Base-by-base conservation (phyloP, 2,329 filamentous ascomycete species). In the Lomentospora prolificans region DNA sequence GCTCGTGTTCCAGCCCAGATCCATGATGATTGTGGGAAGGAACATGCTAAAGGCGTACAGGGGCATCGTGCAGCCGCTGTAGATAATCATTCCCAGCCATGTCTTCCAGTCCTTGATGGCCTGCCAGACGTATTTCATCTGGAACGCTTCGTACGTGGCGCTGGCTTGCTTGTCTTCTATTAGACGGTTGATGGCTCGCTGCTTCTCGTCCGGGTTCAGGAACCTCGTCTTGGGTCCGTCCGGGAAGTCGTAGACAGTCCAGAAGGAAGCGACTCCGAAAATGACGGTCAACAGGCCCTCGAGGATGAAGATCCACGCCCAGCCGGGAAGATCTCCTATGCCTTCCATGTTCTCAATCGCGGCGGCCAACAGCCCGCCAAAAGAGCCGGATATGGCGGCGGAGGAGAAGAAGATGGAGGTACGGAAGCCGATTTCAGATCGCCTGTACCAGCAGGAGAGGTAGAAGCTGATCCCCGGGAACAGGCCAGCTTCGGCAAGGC, bases 381-480 rank as follows among this genome's bases (percentile, higher is more conserved):
- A 89, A 0, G 83, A 88, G 1, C 88, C 88, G 0, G 87, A 86
- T 0, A 91, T 70, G 0, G 88, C 86, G 0, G 88, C 88, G 0
- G 87, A 86, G 0, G 85, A 88, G 72, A 91, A 92, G 75, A 91
- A 90, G 44, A 89, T 82, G n/a, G 87, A 86, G 57, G 69, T 82
- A 28, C 88, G 79, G 8, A 89, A 77, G 41, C 87, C 87, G 53
- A 91, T 86, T 62, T 94, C 89, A 1, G 78, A 80, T 8, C 87
- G 76, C 65, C 81, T 86, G 65, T 91, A 94, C 87, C 87, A 92
- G 64, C 85, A 89, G 0, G 82, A 86, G 0, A 91, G 75, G 63
- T 89, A 89, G 71, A 82, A 69, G 71, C 82, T 70, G 65, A 87
- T 78, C 2, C 83, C 84, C 0, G 82, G 83, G 61, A 83, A 85